A percentile compares a stretch with the other conserved stretches of the same genome.
phyloP scores from a whole-genome alignment of 2,329 filamentous ascomycete genomes.

The Nigrospora osmanthi region DNA sequence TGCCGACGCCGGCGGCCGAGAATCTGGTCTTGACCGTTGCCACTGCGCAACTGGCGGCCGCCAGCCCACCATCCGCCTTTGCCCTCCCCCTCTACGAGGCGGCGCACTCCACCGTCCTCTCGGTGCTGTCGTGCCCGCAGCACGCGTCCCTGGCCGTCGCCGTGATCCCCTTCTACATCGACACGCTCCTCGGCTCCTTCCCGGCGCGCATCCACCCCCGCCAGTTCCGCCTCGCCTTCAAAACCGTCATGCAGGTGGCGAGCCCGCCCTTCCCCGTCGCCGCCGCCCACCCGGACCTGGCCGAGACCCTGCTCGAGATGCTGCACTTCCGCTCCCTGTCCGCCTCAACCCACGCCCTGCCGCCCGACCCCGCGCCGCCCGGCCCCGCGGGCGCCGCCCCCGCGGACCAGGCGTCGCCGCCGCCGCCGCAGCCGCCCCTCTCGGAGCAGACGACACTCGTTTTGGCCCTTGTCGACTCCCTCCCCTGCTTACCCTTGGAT shows the following conservation, averaged over 20 bases:
- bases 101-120: slow-evolving; percentile 74
- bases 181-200: slow-evolving; percentile 73
- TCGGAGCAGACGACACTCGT: slow-evolving; percentile 75
- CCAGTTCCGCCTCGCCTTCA: slow-evolving; percentile 85
- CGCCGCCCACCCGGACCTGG: slow-evolving; percentile 66
- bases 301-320: slow-evolving; percentile 74
- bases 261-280: slow-evolving; percentile 72
- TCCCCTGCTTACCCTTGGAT: slow-evolving; percentile 64
- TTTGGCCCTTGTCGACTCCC: slow-evolving; percentile 69
- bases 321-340: slow-evolving; percentile 54
- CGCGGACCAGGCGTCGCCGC: slow-evolving; percentile 23
- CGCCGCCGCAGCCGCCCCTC: slow-evolving; percentile 25
- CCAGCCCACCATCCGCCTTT: slow-evolving; percentile 27
- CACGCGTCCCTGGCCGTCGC: slow-evolving; percentile 63
- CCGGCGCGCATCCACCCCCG: slow-evolving; percentile 69
- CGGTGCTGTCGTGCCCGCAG: slow-evolving; percentile 72
- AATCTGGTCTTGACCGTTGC: slow-evolving; percentile 67
- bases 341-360: slow-evolving; percentile 34
- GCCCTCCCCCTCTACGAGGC: slow-evolving; percentile 69
- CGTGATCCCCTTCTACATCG: slow-evolving; percentile 76
- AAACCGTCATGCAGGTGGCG: slow-evolving; percentile 73
- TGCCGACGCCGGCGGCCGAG: slow-evolving; percentile 62
- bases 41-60: slow-evolving; percentile 56
- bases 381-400: slow-evolving; percentile 19
- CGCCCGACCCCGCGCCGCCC: slow-evolving; percentile 28